Conservation (phyloP, 352 stramenopile genomes). For the Pythium coloratum region DNA sequence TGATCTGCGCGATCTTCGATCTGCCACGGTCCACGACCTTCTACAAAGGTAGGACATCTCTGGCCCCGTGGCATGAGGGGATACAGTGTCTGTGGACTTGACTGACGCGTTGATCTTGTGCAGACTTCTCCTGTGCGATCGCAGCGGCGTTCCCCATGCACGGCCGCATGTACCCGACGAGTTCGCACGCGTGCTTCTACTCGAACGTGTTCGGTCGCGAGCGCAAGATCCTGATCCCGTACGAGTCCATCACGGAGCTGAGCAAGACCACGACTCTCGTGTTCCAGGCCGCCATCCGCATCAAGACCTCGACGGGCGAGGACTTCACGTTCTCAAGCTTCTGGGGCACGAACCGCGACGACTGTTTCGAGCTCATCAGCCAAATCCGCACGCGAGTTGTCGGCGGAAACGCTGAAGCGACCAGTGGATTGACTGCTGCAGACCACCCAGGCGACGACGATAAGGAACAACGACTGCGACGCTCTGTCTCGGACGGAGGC, state of each 20-base stretch:
- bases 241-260: slow-evolving; percentile 80
- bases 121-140: slow-evolving; percentile 85
- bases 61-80: too few species aligned
- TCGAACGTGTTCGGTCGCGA: slow-evolving; percentile 87
- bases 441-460: slow-evolving; percentile 12
- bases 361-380: slow-evolving; percentile 73
- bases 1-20: slow-evolving; percentile 89
- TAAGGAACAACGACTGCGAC: slow-evolving; percentile 18
- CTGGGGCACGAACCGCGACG: slow-evolving; percentile 81
- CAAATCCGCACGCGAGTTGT: slow-evolving; percentile 59
- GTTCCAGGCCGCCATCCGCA: slow-evolving; percentile 76
- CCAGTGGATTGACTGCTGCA: neutral
- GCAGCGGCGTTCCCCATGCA: slow-evolving; percentile 81
- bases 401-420: slow-evolving; percentile 3
- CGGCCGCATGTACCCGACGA: slow-evolving; percentile 87
- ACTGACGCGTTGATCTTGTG: neutral
- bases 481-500: slow-evolving; percentile 62
- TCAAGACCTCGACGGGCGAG: slow-evolving; percentile 52
- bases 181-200: slow-evolving; percentile 84
- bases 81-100: neutral
- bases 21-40: slow-evolving; percentile 70
- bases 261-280: slow-evolving; percentile 83
- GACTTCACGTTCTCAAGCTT: slow-evolving; percentile 88
- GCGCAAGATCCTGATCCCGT: slow-evolving; percentile 86
- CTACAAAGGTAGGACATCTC: slow-evolving; percentile 53